These are phyloP conservation scores for Trichoderma cornu-damae DNA, from an alignment of 2,329 filamentous ascomycete species.

Conservation along the genomic window DNA sequence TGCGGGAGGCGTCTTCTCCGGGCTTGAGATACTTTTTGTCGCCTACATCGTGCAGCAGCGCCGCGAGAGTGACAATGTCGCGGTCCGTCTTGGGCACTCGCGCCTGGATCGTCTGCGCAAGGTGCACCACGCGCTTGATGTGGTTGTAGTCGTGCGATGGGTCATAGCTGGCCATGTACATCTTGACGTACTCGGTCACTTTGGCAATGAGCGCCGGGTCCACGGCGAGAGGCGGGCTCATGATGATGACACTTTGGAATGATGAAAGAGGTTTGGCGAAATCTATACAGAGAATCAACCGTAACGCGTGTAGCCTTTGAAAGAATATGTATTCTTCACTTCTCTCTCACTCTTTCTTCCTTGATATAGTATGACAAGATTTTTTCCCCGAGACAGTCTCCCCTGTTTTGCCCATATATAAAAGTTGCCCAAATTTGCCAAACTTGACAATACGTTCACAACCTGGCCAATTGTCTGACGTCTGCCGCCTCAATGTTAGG, in stretches of 20 bases:
- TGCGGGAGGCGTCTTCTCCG: constrained; percentile 51
- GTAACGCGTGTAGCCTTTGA: background rate
- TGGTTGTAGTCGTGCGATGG: constrained; percentile 85
- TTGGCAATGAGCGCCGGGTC: constrained; percentile 46
- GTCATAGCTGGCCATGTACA: constrained; percentile 74
- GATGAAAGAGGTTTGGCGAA: background rate
- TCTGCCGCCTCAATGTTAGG: background rate
- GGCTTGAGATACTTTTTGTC: constrained; percentile 72
- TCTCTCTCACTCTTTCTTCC: background rate
- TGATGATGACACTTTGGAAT: constrained; percentile 20
- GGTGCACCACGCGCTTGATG: constrained; percentile 71
- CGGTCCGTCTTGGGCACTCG: constrained; percentile 38
- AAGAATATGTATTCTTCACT: background rate
- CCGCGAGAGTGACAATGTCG: constrained; percentile 60
- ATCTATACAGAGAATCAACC: too few relatives aligned
- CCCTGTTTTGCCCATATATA: background rate
- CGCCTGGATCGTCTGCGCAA: constrained; percentile 61
- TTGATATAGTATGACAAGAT: background rate
- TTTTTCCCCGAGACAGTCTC: background rate
- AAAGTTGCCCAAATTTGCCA: background rate
- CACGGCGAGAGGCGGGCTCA: constrained; percentile 26
- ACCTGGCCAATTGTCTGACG: background rate
- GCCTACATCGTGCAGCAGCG: constrained; percentile 81
- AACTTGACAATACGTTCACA: background rate
- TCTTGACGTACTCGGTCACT: constrained; percentile 59